Base-by-base conservation (phyloP, 2,329 filamentous ascomycete genomes). In the Alternaria brassicae region DNA sequence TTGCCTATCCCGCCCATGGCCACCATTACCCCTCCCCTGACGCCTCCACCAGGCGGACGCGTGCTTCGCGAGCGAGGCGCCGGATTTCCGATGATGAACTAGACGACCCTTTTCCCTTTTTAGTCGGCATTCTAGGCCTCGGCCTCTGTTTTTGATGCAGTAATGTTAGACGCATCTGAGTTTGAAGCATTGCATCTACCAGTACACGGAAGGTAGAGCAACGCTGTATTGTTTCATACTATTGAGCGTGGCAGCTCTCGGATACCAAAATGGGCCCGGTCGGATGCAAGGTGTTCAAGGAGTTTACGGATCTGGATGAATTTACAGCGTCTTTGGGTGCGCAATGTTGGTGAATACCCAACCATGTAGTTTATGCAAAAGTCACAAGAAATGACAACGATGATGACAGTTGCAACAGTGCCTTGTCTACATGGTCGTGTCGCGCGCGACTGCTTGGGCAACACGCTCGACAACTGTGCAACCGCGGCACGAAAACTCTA, bases 321-420 rank as follows among this genome's bases (percentile, higher is more conserved):
- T 70, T 72, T 72, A 67, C 57, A 74, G 69, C 68, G 69, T 67
- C 63, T 72, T 51, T 45, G 64, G 36, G 59, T 68, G 37, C 63
- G 49, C 54, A 57, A 48, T 53, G 52, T 50, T 53, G 41, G 42
- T 41, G 61, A 54, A 65, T 70, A 61, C 56, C 53, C 62, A 50
- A 64, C 67, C 70, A 63, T 75, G 72, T 77, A 76, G 71, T 76
- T 64, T 76, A 75, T 69, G 68, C 71, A 76, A 74, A 76, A 69
- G 65, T 69, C 59, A 53, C 65, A 68, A 34, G 28, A 36, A 48
- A 56, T 67, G 63, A 63, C 65, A 66, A 62, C 30, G 30, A 30
- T 40, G 32, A 44, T 55, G 55, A 50, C 53, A 50, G 60, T 56
- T 57, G 57, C 56, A 53, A 32, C 51, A 41, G 27, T 50, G 45